Base-by-base conservation (phyloP, 2,329 filamentous ascomycete genomes). In the Aspergillus awamori region DNA sequence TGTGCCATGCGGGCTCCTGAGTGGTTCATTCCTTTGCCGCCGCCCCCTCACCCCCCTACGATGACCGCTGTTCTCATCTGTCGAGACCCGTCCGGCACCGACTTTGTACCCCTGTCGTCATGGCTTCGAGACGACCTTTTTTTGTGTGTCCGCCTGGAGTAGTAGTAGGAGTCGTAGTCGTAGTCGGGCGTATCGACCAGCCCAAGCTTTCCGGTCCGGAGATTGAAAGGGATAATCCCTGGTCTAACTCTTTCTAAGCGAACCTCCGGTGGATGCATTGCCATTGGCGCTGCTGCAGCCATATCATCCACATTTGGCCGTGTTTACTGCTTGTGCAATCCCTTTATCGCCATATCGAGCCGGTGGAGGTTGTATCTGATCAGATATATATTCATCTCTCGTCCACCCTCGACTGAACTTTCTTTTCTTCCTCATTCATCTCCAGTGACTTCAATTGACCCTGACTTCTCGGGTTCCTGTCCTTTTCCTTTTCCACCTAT, bases 171-270 rank as follows among this genome's bases (percentile, higher is more conserved):
- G 26, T 26, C 4, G 26, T 26, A 13, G 33, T 36, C 13, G 33
- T 61, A 63, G 59, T 63, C 57, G 63, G 58, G 63, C 55, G 49
- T 55, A 63, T 61, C 63, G 48, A 47, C 58, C 65, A 68, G 61
- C 60, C 61, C 63, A 63, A 62, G 57, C 39, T 63, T 45, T 53
- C 58, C 66, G 61, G 59, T 11, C 60, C 67, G 67, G 67, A 69
- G 63, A 69, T 70, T 51, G 68, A 68, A 70, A 65, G 65, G 66
- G 65, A 67, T 63, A 58, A 60, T 53, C 43, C 52, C 45, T 61
- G 67, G 61, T 66, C 62, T 63, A 59, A 36, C 57, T 49, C 38
- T 54, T 53, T 60, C 62, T 65, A 64, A 61, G 65, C 66, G 63
- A 67, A 49, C 48, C 51, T 52, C 62, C 62, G 64, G 61, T 64